Evolutionary conservation across 148 eudicot genomes (phyloP), one percentile per base, ranked within the genome.

Genomic region (Bassia scoparia): DNA sequence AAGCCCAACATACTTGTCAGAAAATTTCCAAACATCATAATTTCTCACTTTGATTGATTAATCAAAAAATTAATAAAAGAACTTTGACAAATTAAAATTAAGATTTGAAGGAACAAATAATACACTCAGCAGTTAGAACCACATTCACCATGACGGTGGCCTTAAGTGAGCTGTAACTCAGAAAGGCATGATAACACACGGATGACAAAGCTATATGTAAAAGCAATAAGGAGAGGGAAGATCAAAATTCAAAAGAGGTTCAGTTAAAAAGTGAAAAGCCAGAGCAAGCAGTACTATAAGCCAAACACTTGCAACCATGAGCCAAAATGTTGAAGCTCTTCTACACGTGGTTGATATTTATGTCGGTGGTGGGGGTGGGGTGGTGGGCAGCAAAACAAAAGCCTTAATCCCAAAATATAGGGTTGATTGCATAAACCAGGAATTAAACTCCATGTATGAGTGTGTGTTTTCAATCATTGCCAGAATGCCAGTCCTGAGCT

Each of bases 1-100:
- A 63, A 35, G 59, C 15, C 54, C 73, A 66, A 72, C 70, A 79
- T 24, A 59, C 16, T 43, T 41, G 70, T 74, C 52, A 83, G 76
- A 60, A 31, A 63, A 65, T 17, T 31, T n/a, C 29, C 21, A 33
- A 46, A 14, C 34, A 21, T 0, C 18, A 67, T 31, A 27, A 41
- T 8, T 11, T 41, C 12, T 41, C 46, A 37, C 41, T 37, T 37
- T 3, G 3, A 37, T 3, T 3, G 41, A 37, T 37, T 3, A 41
- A 11, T 4, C 7, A 41, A 41, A 41, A 5, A 41, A 41, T 41
- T 11, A 41, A 41, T 5, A 4, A 15, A 37, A 27, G 43, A 37
- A 5, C 35, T 41, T 72, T 38, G 9, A 72, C 41, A 37, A 61
- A 71, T n/a, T n/a, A n/a, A n/a, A n/a, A 18, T 9, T 59, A 46